Base-by-base conservation (phyloP, 352 stramenopile species). In the Globisporangium paddicum region DNA sequence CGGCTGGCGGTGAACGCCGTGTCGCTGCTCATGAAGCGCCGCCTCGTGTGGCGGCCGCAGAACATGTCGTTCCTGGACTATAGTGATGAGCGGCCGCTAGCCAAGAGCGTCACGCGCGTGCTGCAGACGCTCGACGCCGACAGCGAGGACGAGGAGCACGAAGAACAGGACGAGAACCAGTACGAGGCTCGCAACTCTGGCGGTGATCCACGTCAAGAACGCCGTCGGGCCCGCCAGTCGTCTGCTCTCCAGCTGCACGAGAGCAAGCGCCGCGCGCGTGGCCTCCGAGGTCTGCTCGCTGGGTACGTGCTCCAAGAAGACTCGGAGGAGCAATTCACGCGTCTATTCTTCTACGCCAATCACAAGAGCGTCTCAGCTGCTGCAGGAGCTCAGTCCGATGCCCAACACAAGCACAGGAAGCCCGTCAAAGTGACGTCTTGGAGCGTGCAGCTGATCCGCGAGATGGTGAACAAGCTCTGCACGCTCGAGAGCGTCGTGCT, bases 281-380 rank as follows among this genome's bases (percentile, higher is more conserved):
- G 57, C 41, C 55, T 87, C 6, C 71, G 75, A 23, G 75, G 77
- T 0, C 57, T 87, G 40, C 26, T 86, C 3, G 69, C 71, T 0
- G 79, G 79, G 18, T 89, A 89, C 52, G 75, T 85, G 23, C 56
- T 87, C 5, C 73, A 84, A 23, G 79, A 87, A 60, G 75, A 87
- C 50, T 70, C 67, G 19, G 63, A 73, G 35, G 75, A 76, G 11
- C 73, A 87, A 56, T 80, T 78, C 53, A 89, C 79, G 35, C 73
- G 79, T 0, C 55, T 89, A 18, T 89, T 87, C 60, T 86, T 89
- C 55, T 82, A 86, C 62, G 77, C 71, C 18, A 77, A 66, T 5
- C 52, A 59, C 14, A 35, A 28, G 10, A 32, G n/a, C 37, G 40
- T 25, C 18, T 25, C 40, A 13, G n/a, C 13, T 11, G n/a, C n/a